Conservation (phyloP, 2,329 filamentous ascomycete species). For the Cordyceps fumosorosea region DNA sequence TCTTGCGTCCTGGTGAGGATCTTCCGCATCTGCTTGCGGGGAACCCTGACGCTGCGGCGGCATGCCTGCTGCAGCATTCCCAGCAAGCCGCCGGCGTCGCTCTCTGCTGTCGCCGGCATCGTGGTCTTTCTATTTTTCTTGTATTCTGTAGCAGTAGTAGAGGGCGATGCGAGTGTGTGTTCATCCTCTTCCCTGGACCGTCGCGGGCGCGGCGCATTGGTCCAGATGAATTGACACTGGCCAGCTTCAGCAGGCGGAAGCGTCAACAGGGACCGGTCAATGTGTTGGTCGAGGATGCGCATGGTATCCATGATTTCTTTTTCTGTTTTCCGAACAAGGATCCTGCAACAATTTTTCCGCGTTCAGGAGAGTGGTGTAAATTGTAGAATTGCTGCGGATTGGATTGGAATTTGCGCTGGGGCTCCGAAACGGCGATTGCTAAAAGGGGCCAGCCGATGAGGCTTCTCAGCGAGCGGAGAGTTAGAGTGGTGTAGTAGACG, state of each 20-base stretch:
- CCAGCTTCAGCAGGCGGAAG: conserved; percentile 5
- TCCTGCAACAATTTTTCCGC: neutral
- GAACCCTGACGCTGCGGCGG: neutral
- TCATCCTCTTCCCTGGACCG: neutral
- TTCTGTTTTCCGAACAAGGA: neutral
- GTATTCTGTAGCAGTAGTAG: neutral
- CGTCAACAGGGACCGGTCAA: conserved; percentile 2
- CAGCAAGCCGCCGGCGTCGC: neutral
- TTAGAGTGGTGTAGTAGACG: neutral
- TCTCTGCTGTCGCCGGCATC: too few species aligned
- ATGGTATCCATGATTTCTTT: neutral
- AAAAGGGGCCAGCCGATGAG: neutral
- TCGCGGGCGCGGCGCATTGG: neutral
- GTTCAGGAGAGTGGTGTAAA: neutral
- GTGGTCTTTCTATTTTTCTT: neutral
- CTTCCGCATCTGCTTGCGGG: neutral
- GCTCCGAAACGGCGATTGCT: neutral
- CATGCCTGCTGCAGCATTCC: neutral
- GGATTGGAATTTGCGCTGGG: neutral
- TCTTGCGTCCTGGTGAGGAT: neutral
- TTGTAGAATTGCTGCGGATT: too few species aligned
- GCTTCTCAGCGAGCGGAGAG: neutral
- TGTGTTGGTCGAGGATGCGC: conserved; percentile 8
- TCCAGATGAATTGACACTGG: conserved; percentile 6
- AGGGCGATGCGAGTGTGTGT: neutral